Evolutionary conservation across 2,329 filamentous ascomycete genomes (phyloP), one percentile per base, ranked within the genome.

Genomic region (Fusarium sp.): DNA sequence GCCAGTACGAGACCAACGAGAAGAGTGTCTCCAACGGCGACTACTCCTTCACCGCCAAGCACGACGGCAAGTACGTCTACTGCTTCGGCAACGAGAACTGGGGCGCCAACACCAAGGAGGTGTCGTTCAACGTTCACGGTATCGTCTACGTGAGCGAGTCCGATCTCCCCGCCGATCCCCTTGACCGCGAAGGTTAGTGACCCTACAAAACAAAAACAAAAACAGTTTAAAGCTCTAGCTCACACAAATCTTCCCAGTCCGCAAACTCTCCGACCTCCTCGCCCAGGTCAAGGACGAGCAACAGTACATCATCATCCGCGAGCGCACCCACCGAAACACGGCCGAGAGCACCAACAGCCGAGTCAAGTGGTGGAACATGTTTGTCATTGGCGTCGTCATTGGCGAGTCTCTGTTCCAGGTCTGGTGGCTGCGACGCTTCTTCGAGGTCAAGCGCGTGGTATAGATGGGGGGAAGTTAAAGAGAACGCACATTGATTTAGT

Each of bases 311-410:
- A 92, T 99, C 72, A 86, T 98, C 67, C 93, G 96, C 78, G 96
- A 99, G 87, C 91, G 96, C 80, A 98, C 94, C 77, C 96, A 99
- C 88, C 91, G 96, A 82, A 99, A 99, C 87, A 99, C 96, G 11
- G 96, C 96, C 74, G 96, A 99, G 87, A 98, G 95, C 89, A 99
- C 96, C 80, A 99, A 99, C 84, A 90, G 91, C 77, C 90, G 96
- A 76, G 96, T 99, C 82, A 99, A 99, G 88, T 99, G 96, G 96
- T 99, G 96, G 96, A 98, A 96, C 84, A 90, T 98, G 78, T 98
- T 98, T 84, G 95, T 99, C 85, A 91, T 99, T 74, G 89, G 91
- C 65, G 92, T 98, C 59, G 90, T 99, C 72, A 88, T 97, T 75
- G 95, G 93, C 79, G 94, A 98, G 87, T 96, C 95, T 70, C 87